Evolutionary conservation across 2,329 filamentous ascomycete species (phyloP), one percentile per base, ranked within the genome.

Genomic region (Alternaria viburni): DNA sequence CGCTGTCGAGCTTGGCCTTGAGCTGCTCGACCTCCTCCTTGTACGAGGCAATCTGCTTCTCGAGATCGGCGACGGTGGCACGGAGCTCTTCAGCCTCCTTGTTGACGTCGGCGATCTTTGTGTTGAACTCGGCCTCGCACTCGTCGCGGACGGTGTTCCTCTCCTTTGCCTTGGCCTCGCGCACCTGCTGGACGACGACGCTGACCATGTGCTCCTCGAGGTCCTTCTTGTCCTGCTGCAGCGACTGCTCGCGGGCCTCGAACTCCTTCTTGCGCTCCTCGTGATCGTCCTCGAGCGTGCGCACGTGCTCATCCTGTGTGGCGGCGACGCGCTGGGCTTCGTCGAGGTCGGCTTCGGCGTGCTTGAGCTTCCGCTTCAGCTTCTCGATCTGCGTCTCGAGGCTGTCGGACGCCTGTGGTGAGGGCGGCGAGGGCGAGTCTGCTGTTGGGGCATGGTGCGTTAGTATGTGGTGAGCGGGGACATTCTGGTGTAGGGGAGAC

Each of bases 201-300:
- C 75, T 79, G 49, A 81, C 79, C 78, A 81, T 80, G 69, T 81
- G 78, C 66, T 80, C 78, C 68, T 80, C 79, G 7, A 80, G 68
- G 23, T 77, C 75, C 68, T 77, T 77, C 71, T 80, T 81, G 61
- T 80, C 78, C 64, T 75, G 72, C 62, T 76, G 65, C 26, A 77
- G 70, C 1, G 74, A 68, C 25, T 62, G 54, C 57, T 77, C 75
- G 32, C 74, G 72, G 67, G 75, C 73, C 52, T 75, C 71, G 57
- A 77, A 78, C 36, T 67, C 69, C 59, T 65, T 68, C 61, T 74
- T 70, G 54, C 74, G 72, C 66, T 75, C 74, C 58, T 73, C 72
- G 72, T 77, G 70, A 56, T 79, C 77, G 25, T 74, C 72, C 56
- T 79, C 73, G 52, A 78, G 70, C 26, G 64, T 66, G 64, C 70